Evolutionary conservation across 2,329 filamentous ascomycete genomes (phyloP), one percentile per base, ranked within the genome.

Genomic region (Waltergamsia citrina): DNA sequence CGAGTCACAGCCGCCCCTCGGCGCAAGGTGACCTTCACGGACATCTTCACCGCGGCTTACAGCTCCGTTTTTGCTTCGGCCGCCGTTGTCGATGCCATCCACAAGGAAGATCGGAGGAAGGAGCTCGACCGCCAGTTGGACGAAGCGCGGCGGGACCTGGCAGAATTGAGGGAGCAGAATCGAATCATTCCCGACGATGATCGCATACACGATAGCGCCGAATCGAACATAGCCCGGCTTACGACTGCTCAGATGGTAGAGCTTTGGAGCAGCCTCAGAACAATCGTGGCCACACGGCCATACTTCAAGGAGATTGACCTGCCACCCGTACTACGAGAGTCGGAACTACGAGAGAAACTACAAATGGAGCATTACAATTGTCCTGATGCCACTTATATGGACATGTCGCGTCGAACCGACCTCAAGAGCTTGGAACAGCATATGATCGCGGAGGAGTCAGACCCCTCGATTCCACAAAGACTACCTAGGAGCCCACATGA

Each of bases 31-130:
- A 63, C 62, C 26, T 53, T 65, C 47, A 57, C 67, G 54, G 62
- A 77, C 56, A 42, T 78, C 39, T 66, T 80, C 49, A 83, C 79
- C 17, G 72, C 80, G 25, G 72, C 70, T 51, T 85, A 84, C 48
- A 79, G 79, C 18, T 73, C 76, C 22, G 69, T 81, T 35, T 71
- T 83, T 46, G 78, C 75, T 5, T 72, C 74, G 3, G 79, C 78
- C 3, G 69, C 78, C 9, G 60, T 81, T 4, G 59, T 72, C 20
- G 81, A 86, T 51, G 71, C 72, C 6, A 60, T 64, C 19, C 52
- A 59, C 20, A 84, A 85, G 50, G 64, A 73, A 35, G 60, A 62
- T 26, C 64, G 74, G 41, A 65, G 71, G 30, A 63, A 63, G 40
- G 68, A 78, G 42, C 73, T 82, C 60, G 78, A 85, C 35, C 50